Conservation (phyloP, 495 filamentous ascomycete species). For the Chaetomium fimeti region DNA sequence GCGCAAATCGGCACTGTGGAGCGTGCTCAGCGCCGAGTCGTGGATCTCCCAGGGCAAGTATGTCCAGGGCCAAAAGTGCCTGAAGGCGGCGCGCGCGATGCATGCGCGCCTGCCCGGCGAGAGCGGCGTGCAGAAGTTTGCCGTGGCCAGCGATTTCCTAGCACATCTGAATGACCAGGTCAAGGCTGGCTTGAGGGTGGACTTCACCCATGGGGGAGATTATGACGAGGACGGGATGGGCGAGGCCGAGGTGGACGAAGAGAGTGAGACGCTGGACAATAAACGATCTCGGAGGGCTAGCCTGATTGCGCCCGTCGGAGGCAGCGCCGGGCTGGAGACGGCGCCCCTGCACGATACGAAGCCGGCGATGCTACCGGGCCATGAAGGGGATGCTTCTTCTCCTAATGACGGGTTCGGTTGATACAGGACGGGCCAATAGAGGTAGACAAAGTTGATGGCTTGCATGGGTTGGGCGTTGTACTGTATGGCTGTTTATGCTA, state of each 20-base stretch:
- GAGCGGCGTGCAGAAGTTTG: constrained; percentile 55
- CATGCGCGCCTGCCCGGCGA: constrained; percentile 62
- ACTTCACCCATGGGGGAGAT: constrained; percentile 32
- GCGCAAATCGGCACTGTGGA: constrained; percentile 90
- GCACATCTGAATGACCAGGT: constrained; percentile 59
- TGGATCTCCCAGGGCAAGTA: constrained; percentile 74
- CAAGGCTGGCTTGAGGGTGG: constrained; percentile 49
- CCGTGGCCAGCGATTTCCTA: constrained; percentile 61
- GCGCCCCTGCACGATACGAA: constrained; percentile 42
- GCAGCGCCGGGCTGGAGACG: constrained; percentile 44
- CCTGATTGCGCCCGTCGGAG: constrained; percentile 36
- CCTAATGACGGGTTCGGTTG: constrained; percentile 34
- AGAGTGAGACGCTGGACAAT: constrained; percentile 53
- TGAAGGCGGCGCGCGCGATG: constrained; percentile 67
- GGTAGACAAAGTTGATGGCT: constrained; percentile 4
- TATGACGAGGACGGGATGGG: constrained; percentile 37
- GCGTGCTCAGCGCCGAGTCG: constrained; percentile 72
- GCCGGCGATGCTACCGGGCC: constrained; percentile 22
- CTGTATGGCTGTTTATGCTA: neutral
- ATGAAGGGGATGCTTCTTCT: neutral
- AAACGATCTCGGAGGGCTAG: constrained; percentile 43
- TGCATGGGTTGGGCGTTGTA: constrained; percentile 20
- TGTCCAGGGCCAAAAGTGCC: constrained; percentile 65
- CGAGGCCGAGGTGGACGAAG: constrained; percentile 58
- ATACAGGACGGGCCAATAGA: neutral